Percentiles rank a stretch among this genome's conserved stretches.
These are phyloP conservation scores for Citrus sp. DNA, from an alignment of 345 rosid genomes.

Conservation along the genomic window DNA sequence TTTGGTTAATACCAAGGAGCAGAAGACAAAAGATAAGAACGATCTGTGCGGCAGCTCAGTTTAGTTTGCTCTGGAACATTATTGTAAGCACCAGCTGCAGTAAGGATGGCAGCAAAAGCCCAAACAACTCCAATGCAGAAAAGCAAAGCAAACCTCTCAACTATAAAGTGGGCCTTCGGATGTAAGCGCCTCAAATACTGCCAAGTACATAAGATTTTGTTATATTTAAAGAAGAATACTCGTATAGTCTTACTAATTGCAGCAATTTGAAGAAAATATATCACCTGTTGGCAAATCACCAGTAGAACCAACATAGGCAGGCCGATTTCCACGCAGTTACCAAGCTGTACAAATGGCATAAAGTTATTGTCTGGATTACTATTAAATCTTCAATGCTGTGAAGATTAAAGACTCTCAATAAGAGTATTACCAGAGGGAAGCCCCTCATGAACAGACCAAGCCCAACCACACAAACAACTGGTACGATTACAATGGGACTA, in stretches of 20 bases:
- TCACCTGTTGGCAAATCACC: slow-evolving; percentile 70
- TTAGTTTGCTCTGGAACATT: slow-evolving; percentile 54
- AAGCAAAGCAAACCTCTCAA: slow-evolving; percentile 89
- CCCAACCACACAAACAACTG: slow-evolving; percentile 71
- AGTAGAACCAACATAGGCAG: slow-evolving; percentile 90
- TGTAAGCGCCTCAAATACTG: slow-evolving; percentile 64
- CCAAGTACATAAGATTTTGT: slow-evolving; percentile 4
- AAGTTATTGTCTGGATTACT: background rate
- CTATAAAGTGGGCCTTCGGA: slow-evolving; percentile 24
- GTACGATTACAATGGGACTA: slow-evolving; percentile 70
- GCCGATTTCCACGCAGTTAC: slow-evolving; percentile 86
- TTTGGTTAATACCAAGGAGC: slow-evolving; percentile 66
- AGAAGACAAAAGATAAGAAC: slow-evolving; percentile 63
- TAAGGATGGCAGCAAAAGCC: slow-evolving; percentile 93
- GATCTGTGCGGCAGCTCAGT: slow-evolving; percentile 78
- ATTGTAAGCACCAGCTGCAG: slow-evolving; percentile 92
- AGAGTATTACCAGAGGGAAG: slow-evolving; percentile 77
- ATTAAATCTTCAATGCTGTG: background rate
- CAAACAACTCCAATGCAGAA: slow-evolving; percentile 74
- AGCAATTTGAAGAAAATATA: background rate
- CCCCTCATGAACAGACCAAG: slow-evolving; percentile 90
- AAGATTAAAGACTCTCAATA: background rate
- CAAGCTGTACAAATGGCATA: slow-evolving; percentile 56
- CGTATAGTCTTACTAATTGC: background rate
- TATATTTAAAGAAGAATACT: background rate